These are phyloP conservation scores for Backusella parvicylindrica DNA, from an alignment of 192 early-diverging fungal genomes.

Conservation along the genomic window DNA sequence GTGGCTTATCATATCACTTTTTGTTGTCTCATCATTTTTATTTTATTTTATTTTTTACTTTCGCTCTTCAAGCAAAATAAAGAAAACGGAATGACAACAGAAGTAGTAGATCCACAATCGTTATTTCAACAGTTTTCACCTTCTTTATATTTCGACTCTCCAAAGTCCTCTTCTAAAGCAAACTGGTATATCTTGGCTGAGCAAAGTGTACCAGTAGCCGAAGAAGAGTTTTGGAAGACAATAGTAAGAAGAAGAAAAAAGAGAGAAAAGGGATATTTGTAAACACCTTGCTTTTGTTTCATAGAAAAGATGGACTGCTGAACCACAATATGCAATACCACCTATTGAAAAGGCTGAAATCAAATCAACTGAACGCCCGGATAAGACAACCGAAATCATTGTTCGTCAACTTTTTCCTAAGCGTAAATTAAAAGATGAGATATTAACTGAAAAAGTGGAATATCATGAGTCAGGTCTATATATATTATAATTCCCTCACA, in stretches of 20 bases:
- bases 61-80: neutral
- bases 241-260: conserved; percentile 30
- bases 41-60: neutral
- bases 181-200: conserved; percentile 38
- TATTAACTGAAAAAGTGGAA: conserved; percentile 40
- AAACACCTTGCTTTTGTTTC: neutral
- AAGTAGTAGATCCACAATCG: conserved; percentile 7
- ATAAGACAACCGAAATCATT: conserved; percentile 26
- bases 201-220: conserved; percentile 34
- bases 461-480: conserved; percentile 21
- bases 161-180: neutral
- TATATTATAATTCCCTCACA: neutral
- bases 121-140: conserved; percentile 26
- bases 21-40: neutral
- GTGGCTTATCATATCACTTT: neutral
- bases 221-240: conserved; percentile 46
- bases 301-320: conserved; percentile 55
- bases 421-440: conserved; percentile 42
- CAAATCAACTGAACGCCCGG: neutral
- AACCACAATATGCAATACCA: conserved; percentile 59
- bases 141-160: conserved; percentile 6
- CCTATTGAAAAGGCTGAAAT: conserved; percentile 55
- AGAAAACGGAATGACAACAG: neutral
- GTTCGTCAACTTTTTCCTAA: conserved; percentile 42
- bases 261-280: neutral